Evolutionary conservation across 2,329 filamentous ascomycete species (phyloP), one percentile per base, ranked within the genome.

Genomic region (Botrytis tulipae): DNA sequence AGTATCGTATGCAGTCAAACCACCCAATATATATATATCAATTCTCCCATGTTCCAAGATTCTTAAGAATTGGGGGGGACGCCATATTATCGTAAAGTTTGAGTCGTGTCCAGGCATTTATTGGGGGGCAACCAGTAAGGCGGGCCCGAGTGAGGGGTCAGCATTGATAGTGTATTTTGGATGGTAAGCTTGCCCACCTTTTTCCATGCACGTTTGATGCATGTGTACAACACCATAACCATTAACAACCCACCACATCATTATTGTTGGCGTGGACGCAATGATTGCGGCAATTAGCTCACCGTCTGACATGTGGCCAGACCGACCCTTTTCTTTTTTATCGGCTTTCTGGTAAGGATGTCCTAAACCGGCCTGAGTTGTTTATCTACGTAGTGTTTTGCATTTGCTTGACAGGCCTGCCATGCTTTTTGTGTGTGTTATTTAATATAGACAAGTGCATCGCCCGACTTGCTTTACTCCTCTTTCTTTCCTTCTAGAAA

Each of bases 181-280:
- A 73, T 51, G 25, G 51, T 73, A 70, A 73, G 71, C 71, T 62
- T 42, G 44, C 65, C 71, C 71, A 72, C 71, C 48, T 72, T 72
- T 72, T 62, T 25, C 54, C 20, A 70, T 70, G 63, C 65, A 70
- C 71, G 54, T 48, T 73, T 62, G 44, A 73, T 73, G 71, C 71
- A 73, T 73, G 71, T 61, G 54, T 73, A 59, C 71, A 68, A 70
- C 71, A 61, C 71, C 42, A 60, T 71, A 73, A 71, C 72, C 72
- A 73, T 71, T 73, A 32, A 71, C 72, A 71, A 44, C 72, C 72
- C 60, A 73, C 51, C 72, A 73, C 72, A 73, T 73, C 72, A 73
- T 71, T 57, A 22, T 37, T 73, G 72, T 66, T 73, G 71, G 71
- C 71, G 71, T 73, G 72, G 65, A 71, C 44, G 16, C 35, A 60